These are phyloP conservation scores for Saksenaea oblongispora DNA, from an alignment of 371 early-diverging fungal species.

Conservation along the genomic window DNA sequence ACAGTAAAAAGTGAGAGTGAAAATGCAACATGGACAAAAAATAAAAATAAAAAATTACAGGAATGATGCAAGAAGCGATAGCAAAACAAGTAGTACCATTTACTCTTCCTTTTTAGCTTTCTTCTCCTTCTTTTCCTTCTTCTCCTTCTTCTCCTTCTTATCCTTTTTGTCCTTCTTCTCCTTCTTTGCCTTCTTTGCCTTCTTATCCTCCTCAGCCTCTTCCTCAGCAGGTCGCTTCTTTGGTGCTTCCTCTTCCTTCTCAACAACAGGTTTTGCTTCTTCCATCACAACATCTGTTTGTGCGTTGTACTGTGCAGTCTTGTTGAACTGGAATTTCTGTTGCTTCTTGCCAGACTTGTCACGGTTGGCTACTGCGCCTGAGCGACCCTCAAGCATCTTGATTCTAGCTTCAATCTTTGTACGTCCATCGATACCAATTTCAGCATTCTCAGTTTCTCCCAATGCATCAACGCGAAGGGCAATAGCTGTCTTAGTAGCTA, in stretches of 20 bases:
- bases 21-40: background rate
- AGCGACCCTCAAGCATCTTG: slow-evolving; percentile 80
- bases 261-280: slow-evolving; percentile 22
- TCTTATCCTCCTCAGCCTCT: slow-evolving; percentile 41
- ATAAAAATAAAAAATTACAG: background rate
- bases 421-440: slow-evolving; percentile 84
- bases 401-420: slow-evolving; percentile 87
- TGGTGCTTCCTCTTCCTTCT: slow-evolving; percentile 28
- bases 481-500: slow-evolving; percentile 93
- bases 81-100: slow-evolving; percentile 8
- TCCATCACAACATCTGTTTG: slow-evolving; percentile 40
- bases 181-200: slow-evolving; percentile 29
- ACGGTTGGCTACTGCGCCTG: slow-evolving; percentile 49
- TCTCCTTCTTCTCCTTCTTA: slow-evolving; percentile 46
- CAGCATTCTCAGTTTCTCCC: slow-evolving; percentile 81
- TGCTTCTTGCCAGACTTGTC: slow-evolving; percentile 66
- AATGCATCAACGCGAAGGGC: slow-evolving; percentile 95
- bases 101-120: slow-evolving; percentile 49
- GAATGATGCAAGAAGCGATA: background rate
- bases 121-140: slow-evolving; percentile 50
- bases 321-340: slow-evolving; percentile 66
- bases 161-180: slow-evolving; percentile 48
- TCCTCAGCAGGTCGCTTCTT: slow-evolving; percentile 53
- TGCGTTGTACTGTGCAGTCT: slow-evolving; percentile 41
- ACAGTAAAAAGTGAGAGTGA: too few relatives aligned